Evolutionary conservation across 345 rosid species (phyloP).

Genomic region (Brassica carinata): DNA sequence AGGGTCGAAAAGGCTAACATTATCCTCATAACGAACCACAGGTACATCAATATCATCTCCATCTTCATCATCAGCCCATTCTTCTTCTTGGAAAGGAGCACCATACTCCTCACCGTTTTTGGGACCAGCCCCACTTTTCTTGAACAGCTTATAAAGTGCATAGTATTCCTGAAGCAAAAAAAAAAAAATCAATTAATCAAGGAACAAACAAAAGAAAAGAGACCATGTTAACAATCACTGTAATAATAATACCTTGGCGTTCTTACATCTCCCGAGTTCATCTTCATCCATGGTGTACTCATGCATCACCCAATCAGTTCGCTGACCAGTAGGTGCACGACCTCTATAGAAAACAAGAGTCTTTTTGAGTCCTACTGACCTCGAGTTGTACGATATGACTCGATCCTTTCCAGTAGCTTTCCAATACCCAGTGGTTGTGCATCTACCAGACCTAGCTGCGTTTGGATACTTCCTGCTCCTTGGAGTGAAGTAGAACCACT

Average conservation of each 20-base stretch:
- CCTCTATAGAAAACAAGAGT: conserved; percentile 84
- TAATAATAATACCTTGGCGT: conserved; percentile 46
- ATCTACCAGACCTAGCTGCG: conserved; percentile 76
- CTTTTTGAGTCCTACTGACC: conserved; percentile 75
- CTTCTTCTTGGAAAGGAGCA: conserved; percentile 88
- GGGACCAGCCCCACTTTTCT: conserved; percentile 93
- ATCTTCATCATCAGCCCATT: conserved; percentile 60
- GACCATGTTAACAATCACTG: neutral
- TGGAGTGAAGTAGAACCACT: conserved; percentile 86
- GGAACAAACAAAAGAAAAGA: neutral
- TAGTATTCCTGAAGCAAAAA: conserved; percentile 67
- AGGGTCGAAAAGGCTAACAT: neutral
- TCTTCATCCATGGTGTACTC: conserved; percentile 81
- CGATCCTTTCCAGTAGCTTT: conserved; percentile 90
- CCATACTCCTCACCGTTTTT: conserved; percentile 94
- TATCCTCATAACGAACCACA: conserved; percentile 2
- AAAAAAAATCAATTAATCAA: neutral
- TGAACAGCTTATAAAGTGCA: conserved; percentile 82
- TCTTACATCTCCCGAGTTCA: conserved; percentile 69
- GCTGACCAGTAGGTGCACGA: conserved; percentile 70
- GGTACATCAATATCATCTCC: conserved; percentile 13
- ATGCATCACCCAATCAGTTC: conserved; percentile 97
- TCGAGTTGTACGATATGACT: conserved; percentile 47
- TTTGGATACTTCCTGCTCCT: conserved; percentile 90
- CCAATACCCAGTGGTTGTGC: conserved; percentile 79